Evolutionary conservation across 2,329 filamentous ascomycete species (phyloP).

Genomic region (Colletotrichum abscissum): DNA sequence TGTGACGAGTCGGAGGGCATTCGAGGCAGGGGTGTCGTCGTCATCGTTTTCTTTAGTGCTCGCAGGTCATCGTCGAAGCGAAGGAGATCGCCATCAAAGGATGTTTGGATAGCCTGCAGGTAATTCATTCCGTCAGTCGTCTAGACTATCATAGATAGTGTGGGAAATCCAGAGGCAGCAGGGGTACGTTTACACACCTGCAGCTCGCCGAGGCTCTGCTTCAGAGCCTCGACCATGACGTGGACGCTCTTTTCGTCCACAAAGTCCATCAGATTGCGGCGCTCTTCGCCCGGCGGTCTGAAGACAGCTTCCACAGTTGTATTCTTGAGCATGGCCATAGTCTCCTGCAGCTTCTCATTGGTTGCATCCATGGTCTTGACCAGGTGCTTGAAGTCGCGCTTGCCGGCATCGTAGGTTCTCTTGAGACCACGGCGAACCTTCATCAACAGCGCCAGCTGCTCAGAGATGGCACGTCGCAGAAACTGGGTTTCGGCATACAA

Average conservation of each 20-base stretch:
- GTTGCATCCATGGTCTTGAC: slow-evolving; percentile 75
- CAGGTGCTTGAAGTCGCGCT: slow-evolving; percentile 70
- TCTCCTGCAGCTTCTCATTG: slow-evolving; percentile 72
- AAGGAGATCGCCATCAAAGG: slow-evolving; percentile 81
- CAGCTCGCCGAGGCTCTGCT: slow-evolving; percentile 76
- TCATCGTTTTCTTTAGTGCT: slow-evolving; percentile 69
- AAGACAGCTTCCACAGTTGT: slow-evolving; percentile 74
- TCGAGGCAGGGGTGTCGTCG: slow-evolving; percentile 49
- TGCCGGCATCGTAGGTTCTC: slow-evolving; percentile 67
- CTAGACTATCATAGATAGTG: neutral
- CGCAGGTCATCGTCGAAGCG: slow-evolving; percentile 81
- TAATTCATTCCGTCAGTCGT: slow-evolving; percentile 21
- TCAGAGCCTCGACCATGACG: slow-evolving; percentile 72
- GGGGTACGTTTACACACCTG: slow-evolving; percentile 58
- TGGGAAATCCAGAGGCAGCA: too few relatives aligned
- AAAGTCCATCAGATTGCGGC: slow-evolving; percentile 78
- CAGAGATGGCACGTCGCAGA: slow-evolving; percentile 69
- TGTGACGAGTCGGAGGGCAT: slow-evolving; percentile 50
- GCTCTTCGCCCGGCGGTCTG: slow-evolving; percentile 66
- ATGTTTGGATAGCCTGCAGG: slow-evolving; percentile 70
- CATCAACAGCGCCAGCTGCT: slow-evolving; percentile 64
- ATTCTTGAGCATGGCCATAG: slow-evolving; percentile 72
- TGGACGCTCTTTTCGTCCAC: slow-evolving; percentile 79
- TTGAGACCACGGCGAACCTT: slow-evolving; percentile 64
- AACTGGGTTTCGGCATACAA: slow-evolving; percentile 78